Base-by-base conservation (phyloP, 2,329 filamentous ascomycete genomes). In the Exutisphaerella laricina region DNA sequence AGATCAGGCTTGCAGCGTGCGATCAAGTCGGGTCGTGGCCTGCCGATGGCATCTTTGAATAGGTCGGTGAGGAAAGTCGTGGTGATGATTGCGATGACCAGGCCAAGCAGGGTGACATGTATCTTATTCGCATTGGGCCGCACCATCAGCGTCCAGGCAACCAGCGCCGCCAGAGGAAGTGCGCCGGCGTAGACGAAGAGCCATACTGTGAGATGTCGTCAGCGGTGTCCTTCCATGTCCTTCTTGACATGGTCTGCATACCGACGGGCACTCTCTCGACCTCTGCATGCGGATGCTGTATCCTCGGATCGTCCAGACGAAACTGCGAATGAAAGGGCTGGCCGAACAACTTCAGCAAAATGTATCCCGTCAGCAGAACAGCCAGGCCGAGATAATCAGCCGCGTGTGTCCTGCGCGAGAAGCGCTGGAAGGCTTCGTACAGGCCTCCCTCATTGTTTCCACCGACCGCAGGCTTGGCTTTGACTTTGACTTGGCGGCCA, bases 261-360 rank as follows among this genome's bases (percentile, higher is more conserved):
- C 83, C 63, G 10, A 94, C 80, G 5, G 88, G 74, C 0, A 98
- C 92, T 49, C 88, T 79, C 66, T 98, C 89, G 38, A 84, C 68
- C 43, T 84, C 74, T 16, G 92, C 88, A 66, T 94, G 85, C 1
- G 92, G 92, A 59, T 84, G 96, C 51, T 87, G 82, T 46, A 97
- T 88, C 37, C 80, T 73, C 17, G 85, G 75, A 62, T 97, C 88
- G 62, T 88, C 85, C 49, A 97, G 77, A 51, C 80, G 85, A 69
- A 98, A 97, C 79, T 96, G 85, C 67, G 87, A 88, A 64, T 97
- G 88, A 63, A 97, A 97, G 0, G 92, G 92, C 48, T 83, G 81
- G 56, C 86, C 75, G 56, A 85, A 70, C 31, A 87, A 73, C 76
- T 86, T 59, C 6, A 53, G 32, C 23, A 81, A 57, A 13, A 84